These are phyloP conservation scores for Aspergillus candidus DNA, from an alignment of 2,329 filamentous ascomycete species.

Conservation along the genomic window DNA sequence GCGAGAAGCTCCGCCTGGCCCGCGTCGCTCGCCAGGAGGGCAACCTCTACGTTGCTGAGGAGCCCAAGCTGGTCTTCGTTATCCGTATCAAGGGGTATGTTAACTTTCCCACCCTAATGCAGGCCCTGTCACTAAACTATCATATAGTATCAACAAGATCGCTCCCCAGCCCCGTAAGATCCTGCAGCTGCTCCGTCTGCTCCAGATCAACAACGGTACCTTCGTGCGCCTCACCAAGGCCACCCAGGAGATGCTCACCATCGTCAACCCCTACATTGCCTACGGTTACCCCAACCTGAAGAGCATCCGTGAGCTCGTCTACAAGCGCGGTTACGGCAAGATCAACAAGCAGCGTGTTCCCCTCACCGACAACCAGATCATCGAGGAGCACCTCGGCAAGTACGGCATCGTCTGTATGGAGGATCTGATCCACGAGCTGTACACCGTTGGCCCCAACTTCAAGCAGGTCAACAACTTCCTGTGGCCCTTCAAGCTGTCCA, in stretches of 20 bases:
- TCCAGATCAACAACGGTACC: slow-evolving; percentile 99
- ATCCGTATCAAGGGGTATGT: slow-evolving; percentile 94
- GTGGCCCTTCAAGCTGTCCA: slow-evolving; percentile 99
- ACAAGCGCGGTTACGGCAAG: slow-evolving; percentile 99
- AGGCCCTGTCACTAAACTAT: slow-evolving; percentile 5
- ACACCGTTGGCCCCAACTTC: slow-evolving; percentile 98
- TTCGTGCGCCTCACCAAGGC: slow-evolving; percentile 98
- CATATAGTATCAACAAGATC: slow-evolving; percentile 98
- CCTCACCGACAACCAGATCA: slow-evolving; percentile 94
- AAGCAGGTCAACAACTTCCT: slow-evolving; percentile 99
- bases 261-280: slow-evolving; percentile 97
- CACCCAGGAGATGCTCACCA: slow-evolving; percentile 92
- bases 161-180: slow-evolving; percentile 99
- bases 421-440: slow-evolving; percentile 99
- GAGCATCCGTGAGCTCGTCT: slow-evolving; percentile 97
- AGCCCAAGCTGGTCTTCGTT: slow-evolving; percentile 95
- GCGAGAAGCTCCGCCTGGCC: slow-evolving; percentile 91
- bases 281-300: slow-evolving; percentile 99
- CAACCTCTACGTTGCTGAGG: slow-evolving; percentile 87
- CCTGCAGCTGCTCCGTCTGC: slow-evolving; percentile 95
- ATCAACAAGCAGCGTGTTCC: slow-evolving; percentile 95
- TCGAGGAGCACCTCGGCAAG: slow-evolving; percentile 94
- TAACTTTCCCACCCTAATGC: neutral
- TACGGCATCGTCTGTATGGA: slow-evolving; percentile 99
- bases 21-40: slow-evolving; percentile 88